Evolutionary conservation across 345 rosid genomes (phyloP).

Genomic region (Citrus medica): DNA sequence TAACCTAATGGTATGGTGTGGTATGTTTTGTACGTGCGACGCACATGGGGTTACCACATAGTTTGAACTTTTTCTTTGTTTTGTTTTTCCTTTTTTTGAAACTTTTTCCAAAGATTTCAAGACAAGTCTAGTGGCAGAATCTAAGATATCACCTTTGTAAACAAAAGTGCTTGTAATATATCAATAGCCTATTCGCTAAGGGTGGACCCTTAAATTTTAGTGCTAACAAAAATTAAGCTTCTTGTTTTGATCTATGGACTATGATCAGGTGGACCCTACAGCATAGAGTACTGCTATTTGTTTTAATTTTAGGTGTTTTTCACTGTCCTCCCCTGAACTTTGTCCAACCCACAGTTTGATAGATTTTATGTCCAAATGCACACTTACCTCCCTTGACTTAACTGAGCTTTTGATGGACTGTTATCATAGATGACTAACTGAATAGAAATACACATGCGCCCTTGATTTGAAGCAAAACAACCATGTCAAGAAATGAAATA

Average conservation of each 20-base stretch:
- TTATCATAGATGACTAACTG: too few relatives aligned
- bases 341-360: too few relatives aligned
- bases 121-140: background rate
- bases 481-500: too few relatives aligned
- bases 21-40: background rate
- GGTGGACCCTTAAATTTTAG: background rate
- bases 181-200: background rate
- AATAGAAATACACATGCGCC: too few relatives aligned
- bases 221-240: background rate
- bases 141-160: background rate
- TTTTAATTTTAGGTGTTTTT: background rate
- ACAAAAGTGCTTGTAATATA: background rate
- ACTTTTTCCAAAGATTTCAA: background rate
- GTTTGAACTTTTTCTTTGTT: slow-evolving; percentile 9
- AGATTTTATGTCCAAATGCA: too few relatives aligned
- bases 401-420: too few relatives aligned
- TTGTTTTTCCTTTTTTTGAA: slow-evolving; percentile 5
- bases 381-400: too few relatives aligned
- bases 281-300: background rate
- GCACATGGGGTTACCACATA: slow-evolving; percentile 25
- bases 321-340: too few relatives aligned
- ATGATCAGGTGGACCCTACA: background rate
- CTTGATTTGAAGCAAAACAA: too few relatives aligned
- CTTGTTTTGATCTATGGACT: background rate
- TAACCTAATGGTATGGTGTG: background rate